phyloP scores from a whole-genome alignment of 2,329 filamentous ascomycete species.

The Coniochaeta hoffmannii region DNA sequence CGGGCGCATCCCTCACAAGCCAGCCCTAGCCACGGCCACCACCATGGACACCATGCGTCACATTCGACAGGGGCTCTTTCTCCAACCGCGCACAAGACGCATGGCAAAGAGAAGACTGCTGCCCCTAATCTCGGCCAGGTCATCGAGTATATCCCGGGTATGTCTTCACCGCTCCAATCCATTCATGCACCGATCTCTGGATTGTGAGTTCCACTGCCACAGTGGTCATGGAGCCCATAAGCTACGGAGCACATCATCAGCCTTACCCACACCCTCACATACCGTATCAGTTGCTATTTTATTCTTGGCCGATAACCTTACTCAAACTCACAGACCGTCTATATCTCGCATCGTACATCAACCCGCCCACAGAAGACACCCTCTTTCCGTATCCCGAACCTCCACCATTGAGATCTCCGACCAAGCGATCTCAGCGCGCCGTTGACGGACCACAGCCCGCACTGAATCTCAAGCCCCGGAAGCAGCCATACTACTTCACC shows the following conservation, averaged over 20 bases:
- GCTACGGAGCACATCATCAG: neutral
- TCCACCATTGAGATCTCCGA: constrained; percentile 55
- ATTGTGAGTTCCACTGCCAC: constrained; percentile 14
- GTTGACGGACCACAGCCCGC: constrained; percentile 48
- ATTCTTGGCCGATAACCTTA: constrained; percentile 18
- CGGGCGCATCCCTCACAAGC: neutral
- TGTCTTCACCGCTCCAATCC: constrained; percentile 21
- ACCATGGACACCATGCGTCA: neutral
- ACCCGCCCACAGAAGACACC: constrained; percentile 72
- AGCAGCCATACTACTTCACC: constrained; percentile 85
- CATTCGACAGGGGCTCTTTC: constrained; percentile 4
- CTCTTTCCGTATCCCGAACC: constrained; percentile 71
- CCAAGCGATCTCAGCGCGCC: constrained; percentile 64
- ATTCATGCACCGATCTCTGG: constrained; percentile 4
- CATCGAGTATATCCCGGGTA: constrained; percentile 94
- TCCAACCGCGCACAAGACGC: neutral
- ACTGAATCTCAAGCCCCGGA: constrained; percentile 34
- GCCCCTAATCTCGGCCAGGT: constrained; percentile 71
- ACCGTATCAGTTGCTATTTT: constrained; percentile 13
- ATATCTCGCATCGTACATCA: constrained; percentile 87
- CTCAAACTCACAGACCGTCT: constrained; percentile 66
- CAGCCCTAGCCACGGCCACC: neutral
- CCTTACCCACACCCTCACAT: neutral
- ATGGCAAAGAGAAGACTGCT: constrained; percentile 36
- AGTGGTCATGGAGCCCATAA: neutral